Conservation (phyloP, 352 stramenopile species). For the Globisporangium emineosum region DNA sequence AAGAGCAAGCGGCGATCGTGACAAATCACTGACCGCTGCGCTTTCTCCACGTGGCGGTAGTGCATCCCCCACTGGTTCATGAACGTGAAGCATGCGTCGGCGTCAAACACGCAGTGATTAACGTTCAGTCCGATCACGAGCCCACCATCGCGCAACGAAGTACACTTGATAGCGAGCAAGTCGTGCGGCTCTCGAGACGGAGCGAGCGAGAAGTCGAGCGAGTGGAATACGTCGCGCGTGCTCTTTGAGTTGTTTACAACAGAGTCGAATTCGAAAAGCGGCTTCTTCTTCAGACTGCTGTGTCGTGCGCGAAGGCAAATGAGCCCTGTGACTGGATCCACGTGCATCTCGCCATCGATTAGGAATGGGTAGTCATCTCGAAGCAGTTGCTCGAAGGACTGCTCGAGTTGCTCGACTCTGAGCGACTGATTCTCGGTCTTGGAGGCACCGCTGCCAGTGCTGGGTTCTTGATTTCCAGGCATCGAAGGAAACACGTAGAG, state of each 20-base stretch:
- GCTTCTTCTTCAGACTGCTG: background rate
- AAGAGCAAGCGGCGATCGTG: conserved; percentile 13
- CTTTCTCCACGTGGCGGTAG: conserved; percentile 9
- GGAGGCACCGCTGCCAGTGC: background rate
- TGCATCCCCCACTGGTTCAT: conserved; percentile 16
- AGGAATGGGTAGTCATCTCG: conserved; percentile 13
- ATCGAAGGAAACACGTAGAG: conserved; percentile 15
- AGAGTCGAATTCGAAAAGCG: background rate
- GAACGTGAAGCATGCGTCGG: conserved; percentile 12
- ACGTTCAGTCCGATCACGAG: conserved; percentile 18
- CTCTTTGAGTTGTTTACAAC: background rate
- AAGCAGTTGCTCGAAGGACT: conserved; percentile 16
- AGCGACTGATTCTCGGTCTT: background rate
- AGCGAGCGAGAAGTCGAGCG: conserved; percentile 3
- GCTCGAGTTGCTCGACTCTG: conserved; percentile 2
- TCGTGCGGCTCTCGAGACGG: background rate
- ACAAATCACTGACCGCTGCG: background rate
- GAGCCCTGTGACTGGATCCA: background rate
- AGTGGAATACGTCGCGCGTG: conserved; percentile 3
- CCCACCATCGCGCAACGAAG: conserved; percentile 5
- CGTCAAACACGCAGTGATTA: conserved; percentile 17
- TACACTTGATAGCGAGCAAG: conserved; percentile 14
- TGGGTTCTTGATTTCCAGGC: background rate
- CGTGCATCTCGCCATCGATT: background rate
- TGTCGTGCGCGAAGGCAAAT: background rate